phyloP scores from a whole-genome alignment of 2,329 filamentous ascomycete genomes.

The Cryphonectria parasitica region DNA sequence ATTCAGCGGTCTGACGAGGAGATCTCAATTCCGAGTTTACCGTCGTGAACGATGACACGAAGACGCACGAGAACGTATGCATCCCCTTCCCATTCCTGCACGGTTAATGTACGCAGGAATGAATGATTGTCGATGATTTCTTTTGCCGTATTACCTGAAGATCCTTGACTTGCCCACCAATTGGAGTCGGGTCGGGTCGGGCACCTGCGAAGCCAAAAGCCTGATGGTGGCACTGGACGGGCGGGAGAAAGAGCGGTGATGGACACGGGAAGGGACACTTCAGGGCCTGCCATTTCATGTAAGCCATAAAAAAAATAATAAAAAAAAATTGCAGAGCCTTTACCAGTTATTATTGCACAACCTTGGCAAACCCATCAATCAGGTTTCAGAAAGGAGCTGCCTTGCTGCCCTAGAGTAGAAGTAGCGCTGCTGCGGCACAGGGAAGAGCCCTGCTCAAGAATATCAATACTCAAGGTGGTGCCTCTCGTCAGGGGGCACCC shows the following conservation, averaged over 20 bases:
- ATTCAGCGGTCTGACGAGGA: not conserved
- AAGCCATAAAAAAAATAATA: not conserved
- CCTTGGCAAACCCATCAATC: slow-evolving; percentile 23
- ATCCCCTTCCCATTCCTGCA: not conserved
- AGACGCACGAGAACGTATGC: not conserved
- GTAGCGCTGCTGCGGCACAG: not conserved
- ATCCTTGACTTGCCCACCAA: not conserved
- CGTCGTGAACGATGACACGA: not conserved
- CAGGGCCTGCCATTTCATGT: not conserved
- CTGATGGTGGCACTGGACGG: not conserved
- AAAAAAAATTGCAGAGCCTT: not conserved
- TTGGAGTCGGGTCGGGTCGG: not conserved
- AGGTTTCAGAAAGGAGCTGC: slow-evolving; percentile 21
- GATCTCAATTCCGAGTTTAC: not conserved
- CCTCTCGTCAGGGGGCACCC: not conserved
- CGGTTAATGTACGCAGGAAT: not conserved
- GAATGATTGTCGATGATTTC: not conserved
- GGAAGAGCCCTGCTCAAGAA: slow-evolving; percentile 23
- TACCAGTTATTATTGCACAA: slow-evolving; percentile 21
- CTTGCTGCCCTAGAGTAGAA: not conserved
- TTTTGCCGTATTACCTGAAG: not conserved
- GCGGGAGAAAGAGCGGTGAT: slow-evolving; percentile 8
- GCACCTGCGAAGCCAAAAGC: not conserved
- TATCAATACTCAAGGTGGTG: not conserved
- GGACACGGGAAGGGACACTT: not conserved